Evolutionary conservation across 73 alveolate species (phyloP).

Genomic region (Halteria grandinella): DNA sequence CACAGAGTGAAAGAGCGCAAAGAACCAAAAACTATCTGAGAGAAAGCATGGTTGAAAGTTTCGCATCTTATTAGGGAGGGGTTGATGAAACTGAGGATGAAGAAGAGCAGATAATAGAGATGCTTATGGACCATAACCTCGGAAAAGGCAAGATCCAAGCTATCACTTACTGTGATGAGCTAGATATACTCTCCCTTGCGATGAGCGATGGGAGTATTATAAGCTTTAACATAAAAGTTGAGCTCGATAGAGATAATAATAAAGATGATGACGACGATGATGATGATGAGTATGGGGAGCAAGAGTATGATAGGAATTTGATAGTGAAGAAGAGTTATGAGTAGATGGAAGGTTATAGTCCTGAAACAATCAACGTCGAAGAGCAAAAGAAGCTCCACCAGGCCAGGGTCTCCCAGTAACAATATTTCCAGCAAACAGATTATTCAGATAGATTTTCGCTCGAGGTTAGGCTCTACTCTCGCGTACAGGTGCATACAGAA

Average conservation of each 20-base stretch:
- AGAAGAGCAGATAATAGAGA: too few species aligned
- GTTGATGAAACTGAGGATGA: too few species aligned
- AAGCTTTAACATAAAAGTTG: constrained; percentile 20
- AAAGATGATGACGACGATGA: constrained; percentile 8
- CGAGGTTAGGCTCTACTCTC: constrained; percentile 24
- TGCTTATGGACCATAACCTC: too few species aligned
- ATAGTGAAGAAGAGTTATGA: constrained; percentile 33
- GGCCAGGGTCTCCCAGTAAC: too few species aligned
- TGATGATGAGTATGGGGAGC: background rate
- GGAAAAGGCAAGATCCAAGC: constrained; percentile 23
- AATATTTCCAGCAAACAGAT: constrained; percentile 3
- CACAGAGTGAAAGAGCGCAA: too few species aligned
- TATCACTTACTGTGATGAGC: constrained; percentile 17
- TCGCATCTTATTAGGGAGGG: too few species aligned
- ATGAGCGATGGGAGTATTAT: constrained; percentile 37
- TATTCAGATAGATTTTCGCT: constrained; percentile 22
- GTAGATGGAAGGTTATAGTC: constrained; percentile 15
- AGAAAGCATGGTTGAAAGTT: too few species aligned
- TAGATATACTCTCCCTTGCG: constrained; percentile 23
- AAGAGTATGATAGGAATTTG: constrained; percentile 14
- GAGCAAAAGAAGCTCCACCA: background rate
- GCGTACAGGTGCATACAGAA: constrained; percentile 34
- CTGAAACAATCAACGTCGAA: background rate
- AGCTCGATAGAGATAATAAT: constrained; percentile 21
- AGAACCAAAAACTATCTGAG: too few species aligned